These are phyloP conservation scores for Trametes punicea DNA, from an alignment of 768 basidiomycete species.

Conservation along the genomic window DNA sequence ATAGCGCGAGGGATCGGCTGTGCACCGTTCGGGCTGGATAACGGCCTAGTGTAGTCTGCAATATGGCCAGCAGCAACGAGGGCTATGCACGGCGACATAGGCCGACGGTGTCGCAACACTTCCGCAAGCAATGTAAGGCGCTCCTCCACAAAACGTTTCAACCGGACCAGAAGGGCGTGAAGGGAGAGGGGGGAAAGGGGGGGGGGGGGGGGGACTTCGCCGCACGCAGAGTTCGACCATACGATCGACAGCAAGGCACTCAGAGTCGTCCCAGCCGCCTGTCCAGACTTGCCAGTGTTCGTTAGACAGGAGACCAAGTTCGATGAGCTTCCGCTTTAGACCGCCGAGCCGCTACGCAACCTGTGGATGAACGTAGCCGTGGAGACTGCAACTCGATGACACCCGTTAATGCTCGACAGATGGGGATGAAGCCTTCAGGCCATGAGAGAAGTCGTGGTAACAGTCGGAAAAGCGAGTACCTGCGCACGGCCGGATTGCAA, in stretches of 20 bases:
- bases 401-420: neutral
- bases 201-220: too few species aligned
- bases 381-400: neutral
- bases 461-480: neutral
- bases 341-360: neutral
- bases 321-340: slow-evolving; percentile 2
- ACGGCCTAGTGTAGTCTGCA: too few species aligned
- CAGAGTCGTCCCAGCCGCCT: neutral
- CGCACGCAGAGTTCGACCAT: slow-evolving; percentile 12
- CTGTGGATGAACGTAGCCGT: neutral
- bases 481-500: neutral
- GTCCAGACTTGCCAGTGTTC: neutral
- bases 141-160: too few species aligned
- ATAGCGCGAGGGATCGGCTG: too few species aligned
- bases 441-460: neutral
- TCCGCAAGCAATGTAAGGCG: too few species aligned
- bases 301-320: slow-evolving; percentile 5
- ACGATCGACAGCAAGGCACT: neutral
- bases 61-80: too few species aligned
- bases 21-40: too few species aligned
- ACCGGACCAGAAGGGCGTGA: too few species aligned
- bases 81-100: too few species aligned
- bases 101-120: too few species aligned
- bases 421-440: neutral
- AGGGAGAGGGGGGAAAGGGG: too few species aligned